Percentiles rank a stretch among this genome's conserved stretches.
Evolutionary conservation across 257 asterid species (phyloP).

Genomic region (Ajuga chamaepitys): DNA sequence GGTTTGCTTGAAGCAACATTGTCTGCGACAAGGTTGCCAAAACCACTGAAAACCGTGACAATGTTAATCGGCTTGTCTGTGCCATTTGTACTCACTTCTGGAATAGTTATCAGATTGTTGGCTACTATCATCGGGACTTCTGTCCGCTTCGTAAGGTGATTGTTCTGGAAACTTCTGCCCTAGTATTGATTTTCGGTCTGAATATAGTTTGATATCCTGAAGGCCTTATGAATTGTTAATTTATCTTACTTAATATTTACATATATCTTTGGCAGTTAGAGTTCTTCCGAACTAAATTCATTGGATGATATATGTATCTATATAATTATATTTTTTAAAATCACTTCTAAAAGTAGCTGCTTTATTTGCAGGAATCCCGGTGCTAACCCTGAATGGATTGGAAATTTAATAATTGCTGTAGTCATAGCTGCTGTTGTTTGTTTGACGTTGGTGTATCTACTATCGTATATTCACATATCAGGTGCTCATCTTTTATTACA

Average conservation of each 20-base stretch:
- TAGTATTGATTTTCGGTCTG: neutral
- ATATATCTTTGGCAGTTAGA: neutral
- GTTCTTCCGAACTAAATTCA: neutral
- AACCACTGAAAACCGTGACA: constrained; percentile 79
- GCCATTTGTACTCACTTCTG: constrained; percentile 75
- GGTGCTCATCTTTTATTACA: constrained; percentile 32
- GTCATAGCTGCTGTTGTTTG: constrained; percentile 66
- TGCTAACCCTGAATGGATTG: constrained; percentile 70
- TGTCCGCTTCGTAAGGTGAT: constrained; percentile 74
- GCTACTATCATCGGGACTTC: constrained; percentile 59
- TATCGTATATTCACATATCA: constrained; percentile 87
- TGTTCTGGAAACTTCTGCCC: constrained; percentile 1
- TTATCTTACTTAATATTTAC: neutral
- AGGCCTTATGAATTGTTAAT: neutral
- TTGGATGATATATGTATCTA: neutral
- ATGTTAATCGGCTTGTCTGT: constrained; percentile 61
- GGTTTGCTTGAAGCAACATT: constrained; percentile 97
- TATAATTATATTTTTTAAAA: neutral
- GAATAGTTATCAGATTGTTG: constrained; percentile 56
- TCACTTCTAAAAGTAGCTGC: constrained; percentile 12
- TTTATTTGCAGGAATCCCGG: constrained; percentile 76
- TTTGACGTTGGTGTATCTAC: constrained; percentile 67
- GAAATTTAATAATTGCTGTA: constrained; percentile 45
- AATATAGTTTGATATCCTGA: neutral
- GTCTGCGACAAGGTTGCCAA: constrained; percentile 79